Base-by-base conservation (phyloP, 257 asterid species). In the Thymus quinquecostatus region DNA sequence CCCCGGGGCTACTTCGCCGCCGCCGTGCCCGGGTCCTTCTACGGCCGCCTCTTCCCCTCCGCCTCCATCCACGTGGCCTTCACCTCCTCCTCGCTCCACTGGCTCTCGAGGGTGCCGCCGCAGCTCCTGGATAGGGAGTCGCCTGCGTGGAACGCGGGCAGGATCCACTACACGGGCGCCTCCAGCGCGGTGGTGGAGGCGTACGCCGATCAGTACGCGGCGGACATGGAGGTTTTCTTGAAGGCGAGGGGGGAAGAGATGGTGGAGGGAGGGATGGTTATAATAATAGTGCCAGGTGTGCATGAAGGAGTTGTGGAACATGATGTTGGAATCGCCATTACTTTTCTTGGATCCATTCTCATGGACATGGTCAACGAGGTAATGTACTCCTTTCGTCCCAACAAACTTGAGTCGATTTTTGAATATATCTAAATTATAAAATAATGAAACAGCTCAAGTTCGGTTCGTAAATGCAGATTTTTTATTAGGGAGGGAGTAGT, bases 331-430 rank as follows among this genome's bases (percentile, higher is more conserved):
- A 60, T 60, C 2, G 66, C 33, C 0, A 6, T 38, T 38, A 3
- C 12, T 7, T 60, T 60, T 40, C 49, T 60, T 38, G 66, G 34
- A 38, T 60, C 8, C 66, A 38, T 60, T 14, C 66, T 60, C 50
- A 38, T 38, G 50, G 66, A 60, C 8, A 60, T 60, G 66, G 66
- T 60, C 29, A 38, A 38, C n/a, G 66, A 60, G 66, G 62, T 34
- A 34, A 1, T 34, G 38, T 34, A 21, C 21, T 21, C 21, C 21
- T 21, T 21, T 21, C 21, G 21, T 21, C 21, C 21, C 21, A 21
- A 21, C 21, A 21, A 21, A 21, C 21, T 21, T 21, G 21, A 21
- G 21, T 21, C 21, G 21, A 21, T 21, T 21, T 21, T 0, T 21
- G 21, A 21, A 21, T 21, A 21, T 21, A 21, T 21, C 21, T 21